These are phyloP conservation scores for Arabidopsis suecica DNA, from an alignment of 345 rosid genomes.

Conservation along the genomic window DNA sequence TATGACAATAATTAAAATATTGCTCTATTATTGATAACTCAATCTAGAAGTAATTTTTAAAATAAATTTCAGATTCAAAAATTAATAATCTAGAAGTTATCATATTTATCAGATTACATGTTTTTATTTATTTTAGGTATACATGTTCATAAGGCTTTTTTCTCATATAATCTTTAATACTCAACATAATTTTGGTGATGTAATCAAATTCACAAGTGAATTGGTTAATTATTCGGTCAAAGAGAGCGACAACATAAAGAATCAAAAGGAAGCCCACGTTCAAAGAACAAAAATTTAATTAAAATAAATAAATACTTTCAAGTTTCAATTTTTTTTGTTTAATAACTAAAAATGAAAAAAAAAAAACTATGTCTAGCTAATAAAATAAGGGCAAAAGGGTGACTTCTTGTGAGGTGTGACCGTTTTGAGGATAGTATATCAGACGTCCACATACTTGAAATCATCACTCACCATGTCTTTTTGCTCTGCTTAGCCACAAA, in stretches of 20 bases:
- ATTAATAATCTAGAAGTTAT: too few species aligned
- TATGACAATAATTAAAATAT: too few species aligned
- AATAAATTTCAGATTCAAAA: too few species aligned
- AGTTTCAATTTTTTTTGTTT: background rate
- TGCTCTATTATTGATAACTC: too few species aligned
- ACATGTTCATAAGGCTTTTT: background rate
- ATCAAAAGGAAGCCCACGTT: slow-evolving; percentile 37
- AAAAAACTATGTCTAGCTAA: background rate
- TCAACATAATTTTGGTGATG: slow-evolving; percentile 11
- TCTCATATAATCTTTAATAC: background rate
- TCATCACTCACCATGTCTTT: slow-evolving; percentile 22
- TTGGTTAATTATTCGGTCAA: slow-evolving; percentile 33
- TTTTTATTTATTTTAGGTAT: too few species aligned
- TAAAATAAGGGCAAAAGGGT: slow-evolving; percentile 14
- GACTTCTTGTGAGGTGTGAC: background rate
- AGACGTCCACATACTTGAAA: slow-evolving; percentile 9
- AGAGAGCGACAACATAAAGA: slow-evolving; percentile 40
- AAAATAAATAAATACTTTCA: background rate
- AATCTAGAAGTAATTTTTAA: too few species aligned
- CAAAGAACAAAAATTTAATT: slow-evolving; percentile 25
- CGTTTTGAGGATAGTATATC: slow-evolving; percentile 15
- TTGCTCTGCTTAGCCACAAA: slow-evolving; percentile 40
- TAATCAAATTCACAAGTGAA: slow-evolving; percentile 10
- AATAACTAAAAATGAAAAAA: background rate
- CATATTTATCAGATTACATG: too few species aligned